phyloP scores from a whole-genome alignment of 148 eudicot genomes.

The Fagopyrum esculentum region DNA sequence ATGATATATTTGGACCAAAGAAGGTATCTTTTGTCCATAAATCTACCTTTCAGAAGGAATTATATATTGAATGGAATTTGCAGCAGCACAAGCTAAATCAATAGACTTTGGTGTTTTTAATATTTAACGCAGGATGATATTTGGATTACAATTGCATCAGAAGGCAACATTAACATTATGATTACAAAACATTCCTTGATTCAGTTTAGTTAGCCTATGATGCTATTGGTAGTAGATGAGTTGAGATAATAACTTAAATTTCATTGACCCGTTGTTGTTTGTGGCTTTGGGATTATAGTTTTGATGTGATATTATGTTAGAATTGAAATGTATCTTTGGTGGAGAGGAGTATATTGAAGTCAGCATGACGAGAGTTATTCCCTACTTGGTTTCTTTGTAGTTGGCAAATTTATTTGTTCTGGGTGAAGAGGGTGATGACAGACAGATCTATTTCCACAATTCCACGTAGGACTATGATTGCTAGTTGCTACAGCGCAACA shows the following conservation, averaged over 20 bases:
- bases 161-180: neutral
- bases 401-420: neutral
- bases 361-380: neutral
- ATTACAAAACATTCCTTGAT: neutral
- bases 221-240: neutral
- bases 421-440: neutral
- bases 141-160: neutral
- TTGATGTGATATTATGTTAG: neutral
- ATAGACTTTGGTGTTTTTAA: neutral
- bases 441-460: neutral
- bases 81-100: neutral
- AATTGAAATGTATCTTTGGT: neutral
- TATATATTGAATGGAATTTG: neutral
- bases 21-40: constrained; percentile 33
- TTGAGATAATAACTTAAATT: neutral
- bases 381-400: neutral
- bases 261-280: neutral
- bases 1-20: constrained; percentile 81
- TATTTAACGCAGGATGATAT: no score
- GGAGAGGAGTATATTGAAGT: neutral
- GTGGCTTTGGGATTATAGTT: neutral
- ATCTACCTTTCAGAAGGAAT: neutral
- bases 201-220: neutral
- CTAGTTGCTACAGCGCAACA: neutral
- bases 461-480: neutral